phyloP scores from a whole-genome alignment of 257 asterid species.

The Prunella vulgaris region DNA sequence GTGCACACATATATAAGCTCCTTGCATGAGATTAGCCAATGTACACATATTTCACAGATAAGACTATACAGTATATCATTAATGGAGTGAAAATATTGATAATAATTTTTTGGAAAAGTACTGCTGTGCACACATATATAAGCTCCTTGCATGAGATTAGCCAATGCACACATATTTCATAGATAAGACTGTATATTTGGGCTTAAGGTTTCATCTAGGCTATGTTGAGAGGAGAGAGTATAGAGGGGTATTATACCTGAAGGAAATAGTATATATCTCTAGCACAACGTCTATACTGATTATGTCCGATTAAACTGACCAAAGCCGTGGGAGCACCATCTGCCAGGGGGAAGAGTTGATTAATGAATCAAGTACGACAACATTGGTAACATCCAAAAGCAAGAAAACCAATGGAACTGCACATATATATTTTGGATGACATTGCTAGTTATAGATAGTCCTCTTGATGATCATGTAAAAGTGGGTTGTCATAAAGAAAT shows the following conservation, averaged over 20 bases:
- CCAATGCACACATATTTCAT: not conserved
- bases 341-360: conserved; percentile 32
- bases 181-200: not conserved
- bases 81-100: too few relatives aligned
- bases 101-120: not conserved
- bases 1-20: not conserved
- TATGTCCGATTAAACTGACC: conserved; percentile 95
- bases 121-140: not conserved
- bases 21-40: not conserved
- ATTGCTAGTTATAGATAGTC: not conserved
- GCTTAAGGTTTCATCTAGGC: not conserved
- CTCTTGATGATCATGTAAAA: not conserved
- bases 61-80: not conserved
- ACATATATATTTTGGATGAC: not conserved
- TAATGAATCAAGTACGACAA: conserved; percentile 13
- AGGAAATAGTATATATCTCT: conserved; percentile 86
- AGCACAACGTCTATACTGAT: conserved; percentile 82
- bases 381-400: conserved; percentile 10
- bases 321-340: conserved; percentile 93
- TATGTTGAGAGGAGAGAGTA: not conserved
- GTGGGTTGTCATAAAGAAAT: not conserved
- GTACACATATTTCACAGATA: not conserved
- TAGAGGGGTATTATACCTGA: conserved; percentile 52
- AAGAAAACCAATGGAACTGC: conserved; percentile 1
- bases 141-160: not conserved